Conservation (phyloP, 495 filamentous ascomycete species). For the Penicillium malachiteum region DNA sequence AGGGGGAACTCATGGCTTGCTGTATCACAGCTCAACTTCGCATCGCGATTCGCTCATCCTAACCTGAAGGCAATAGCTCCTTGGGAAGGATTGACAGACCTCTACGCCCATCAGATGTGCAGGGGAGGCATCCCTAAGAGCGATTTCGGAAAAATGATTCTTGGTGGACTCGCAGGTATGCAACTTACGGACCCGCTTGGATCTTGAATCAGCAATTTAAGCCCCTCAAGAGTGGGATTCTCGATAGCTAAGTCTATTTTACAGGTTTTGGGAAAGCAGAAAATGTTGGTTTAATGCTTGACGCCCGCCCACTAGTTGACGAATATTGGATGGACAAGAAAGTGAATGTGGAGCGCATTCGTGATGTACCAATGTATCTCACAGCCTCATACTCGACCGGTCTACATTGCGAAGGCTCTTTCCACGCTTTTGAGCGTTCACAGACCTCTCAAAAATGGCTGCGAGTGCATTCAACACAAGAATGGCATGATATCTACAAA, state of each 20-base stretch:
- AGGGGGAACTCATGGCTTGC: constrained; percentile 30
- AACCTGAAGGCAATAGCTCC: constrained; percentile 40
- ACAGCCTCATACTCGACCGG: constrained; percentile 24
- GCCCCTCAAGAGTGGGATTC: too few species aligned
- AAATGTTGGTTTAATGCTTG: constrained; percentile 12
- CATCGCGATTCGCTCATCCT: constrained; percentile 31
- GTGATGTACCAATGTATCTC: constrained; percentile 24
- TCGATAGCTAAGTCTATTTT: too few species aligned
- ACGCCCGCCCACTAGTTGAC: constrained; percentile 11
- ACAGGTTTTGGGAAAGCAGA: constrained; percentile 3
- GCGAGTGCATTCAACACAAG: constrained; percentile 24
- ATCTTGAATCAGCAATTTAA: too few species aligned
- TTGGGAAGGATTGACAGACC: constrained; percentile 39
- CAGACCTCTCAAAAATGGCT: constrained; percentile 30
- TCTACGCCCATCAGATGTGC: constrained; percentile 26
- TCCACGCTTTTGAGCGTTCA: constrained; percentile 10
- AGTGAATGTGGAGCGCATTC: constrained; percentile 12
- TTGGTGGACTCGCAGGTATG: constrained; percentile 6
- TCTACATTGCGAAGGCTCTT: constrained; percentile 18
- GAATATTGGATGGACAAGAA: constrained; percentile 25
- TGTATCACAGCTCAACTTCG: constrained; percentile 34
- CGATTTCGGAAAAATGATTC: constrained; percentile 7
- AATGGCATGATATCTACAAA: constrained; percentile 37
- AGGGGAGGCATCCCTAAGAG: constrained; percentile 17
- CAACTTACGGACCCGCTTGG: too few species aligned